These are phyloP conservation scores for Eucalyptus albens DNA, from an alignment of 345 rosid genomes.

Conservation along the genomic window DNA sequence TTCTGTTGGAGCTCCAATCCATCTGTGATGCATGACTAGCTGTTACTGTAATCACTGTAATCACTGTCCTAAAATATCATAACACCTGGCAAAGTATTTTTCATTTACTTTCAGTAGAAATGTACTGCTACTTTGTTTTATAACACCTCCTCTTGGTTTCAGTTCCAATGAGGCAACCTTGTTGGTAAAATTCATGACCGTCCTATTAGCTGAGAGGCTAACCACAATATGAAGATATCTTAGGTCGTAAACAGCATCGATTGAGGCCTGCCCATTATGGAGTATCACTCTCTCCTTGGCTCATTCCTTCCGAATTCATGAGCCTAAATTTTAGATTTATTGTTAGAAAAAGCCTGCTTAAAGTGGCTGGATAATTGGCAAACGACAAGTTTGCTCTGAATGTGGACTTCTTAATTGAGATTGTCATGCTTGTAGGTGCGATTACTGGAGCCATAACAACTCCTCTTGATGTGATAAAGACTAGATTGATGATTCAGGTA, in stretches of 20 bases:
- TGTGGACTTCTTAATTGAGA: not conserved
- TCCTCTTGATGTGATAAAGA: constrained; percentile 94
- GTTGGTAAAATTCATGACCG: not conserved
- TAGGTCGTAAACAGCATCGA: not conserved
- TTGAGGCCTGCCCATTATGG: not conserved
- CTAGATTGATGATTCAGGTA: constrained; percentile 98
- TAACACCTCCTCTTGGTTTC: not conserved
- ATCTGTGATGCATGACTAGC: not conserved
- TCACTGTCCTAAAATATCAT: not conserved
- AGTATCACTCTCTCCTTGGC: not conserved
- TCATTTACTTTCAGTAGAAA: not conserved
- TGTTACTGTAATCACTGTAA: not conserved
- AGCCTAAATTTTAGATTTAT: not conserved
- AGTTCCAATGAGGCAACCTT: not conserved
- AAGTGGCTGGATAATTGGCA: not conserved
- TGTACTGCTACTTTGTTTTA: not conserved
- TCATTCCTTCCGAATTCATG: not conserved
- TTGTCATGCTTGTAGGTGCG: constrained; percentile 19
- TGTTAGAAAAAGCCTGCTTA: not conserved
- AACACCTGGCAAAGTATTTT: not conserved
- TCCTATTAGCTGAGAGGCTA: not conserved
- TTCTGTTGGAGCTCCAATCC: not conserved
- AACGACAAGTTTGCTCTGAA: not conserved
- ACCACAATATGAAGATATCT: not conserved
- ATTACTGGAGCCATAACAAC: constrained; percentile 95